phyloP scores from a whole-genome alignment of 768 basidiomycete genomes.

The Lactarius akahatsu region DNA sequence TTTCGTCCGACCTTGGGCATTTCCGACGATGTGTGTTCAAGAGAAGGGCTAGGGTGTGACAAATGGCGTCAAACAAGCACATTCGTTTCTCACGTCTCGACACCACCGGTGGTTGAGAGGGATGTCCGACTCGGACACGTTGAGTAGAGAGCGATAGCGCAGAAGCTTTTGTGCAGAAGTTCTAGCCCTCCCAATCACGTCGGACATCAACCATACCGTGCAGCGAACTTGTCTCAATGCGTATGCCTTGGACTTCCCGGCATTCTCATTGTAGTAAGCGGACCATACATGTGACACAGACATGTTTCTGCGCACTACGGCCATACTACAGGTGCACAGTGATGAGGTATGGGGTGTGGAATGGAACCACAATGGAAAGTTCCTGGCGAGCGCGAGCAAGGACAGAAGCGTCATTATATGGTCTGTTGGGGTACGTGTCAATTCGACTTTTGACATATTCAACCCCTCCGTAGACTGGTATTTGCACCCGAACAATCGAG shows the following conservation, averaged over 20 bases:
- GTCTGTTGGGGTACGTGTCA: conserved; percentile 67
- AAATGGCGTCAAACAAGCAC: background rate
- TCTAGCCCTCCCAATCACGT: background rate
- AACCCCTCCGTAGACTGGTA: conserved; percentile 56
- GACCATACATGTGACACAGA: conserved; percentile 83
- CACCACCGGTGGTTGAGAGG: background rate
- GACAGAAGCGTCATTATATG: conserved; percentile 90
- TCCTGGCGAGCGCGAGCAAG: conserved; percentile 84
- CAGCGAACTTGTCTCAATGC: conserved; percentile 52
- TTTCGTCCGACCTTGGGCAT: too few species aligned
- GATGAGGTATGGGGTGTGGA: conserved; percentile 96
- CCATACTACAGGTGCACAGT: conserved; percentile 78
- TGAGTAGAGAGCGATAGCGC: too few species aligned
- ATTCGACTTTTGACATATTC: conserved; percentile 9
- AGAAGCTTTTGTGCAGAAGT: background rate
- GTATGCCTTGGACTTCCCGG: conserved; percentile 60
- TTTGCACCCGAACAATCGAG: conserved; percentile 62
- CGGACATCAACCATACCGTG: background rate
- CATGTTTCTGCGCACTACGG: conserved; percentile 82
- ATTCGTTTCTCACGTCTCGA: background rate
- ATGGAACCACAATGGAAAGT: conserved; percentile 89
- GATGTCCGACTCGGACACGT: background rate
- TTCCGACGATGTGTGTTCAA: background rate
- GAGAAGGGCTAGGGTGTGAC: too few species aligned
- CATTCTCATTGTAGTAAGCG: conserved; percentile 74